Percentiles rank a stretch among this genome's conserved stretches.
Conservation (phyloP, 176 grass and related monocot species). For the Puccinellia tenuiflora region DNA sequence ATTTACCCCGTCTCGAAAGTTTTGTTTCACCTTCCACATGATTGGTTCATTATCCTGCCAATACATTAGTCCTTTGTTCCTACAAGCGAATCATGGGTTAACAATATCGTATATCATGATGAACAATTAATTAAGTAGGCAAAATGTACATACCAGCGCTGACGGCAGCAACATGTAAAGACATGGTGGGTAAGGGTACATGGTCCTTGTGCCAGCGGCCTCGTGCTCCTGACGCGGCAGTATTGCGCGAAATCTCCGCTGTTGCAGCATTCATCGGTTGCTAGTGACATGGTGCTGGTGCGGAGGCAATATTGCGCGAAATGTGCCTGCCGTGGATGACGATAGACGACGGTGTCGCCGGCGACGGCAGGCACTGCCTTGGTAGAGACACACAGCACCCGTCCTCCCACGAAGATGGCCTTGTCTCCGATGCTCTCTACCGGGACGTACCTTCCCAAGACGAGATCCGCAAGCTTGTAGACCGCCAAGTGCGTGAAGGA, state of each 20-base stretch:
- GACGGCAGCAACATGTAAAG: neutral
- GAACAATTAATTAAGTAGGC: neutral
- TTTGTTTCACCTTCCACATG: neutral
- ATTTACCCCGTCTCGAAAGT: neutral
- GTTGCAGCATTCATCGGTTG: neutral
- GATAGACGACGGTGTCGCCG: constrained; percentile 11
- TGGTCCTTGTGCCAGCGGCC: neutral
- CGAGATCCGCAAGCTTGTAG: neutral
- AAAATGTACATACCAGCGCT: neutral
- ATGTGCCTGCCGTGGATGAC: neutral
- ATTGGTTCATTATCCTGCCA: neutral
- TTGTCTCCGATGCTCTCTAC: neutral
- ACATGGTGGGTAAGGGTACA: neutral
- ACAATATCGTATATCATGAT: neutral
- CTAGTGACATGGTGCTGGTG: neutral
- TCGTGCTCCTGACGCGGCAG: neutral
- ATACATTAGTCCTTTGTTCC: neutral
- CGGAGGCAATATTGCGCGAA: neutral
- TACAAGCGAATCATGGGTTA: neutral
- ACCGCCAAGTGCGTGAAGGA: neutral
- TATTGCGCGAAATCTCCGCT: neutral
- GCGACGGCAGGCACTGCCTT: neutral
- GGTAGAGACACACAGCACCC: neutral
- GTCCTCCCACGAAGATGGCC: neutral
- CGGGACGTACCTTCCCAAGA: neutral